Conservation (phyloP, 345 rosid species). For the Citrus inodora region DNA sequence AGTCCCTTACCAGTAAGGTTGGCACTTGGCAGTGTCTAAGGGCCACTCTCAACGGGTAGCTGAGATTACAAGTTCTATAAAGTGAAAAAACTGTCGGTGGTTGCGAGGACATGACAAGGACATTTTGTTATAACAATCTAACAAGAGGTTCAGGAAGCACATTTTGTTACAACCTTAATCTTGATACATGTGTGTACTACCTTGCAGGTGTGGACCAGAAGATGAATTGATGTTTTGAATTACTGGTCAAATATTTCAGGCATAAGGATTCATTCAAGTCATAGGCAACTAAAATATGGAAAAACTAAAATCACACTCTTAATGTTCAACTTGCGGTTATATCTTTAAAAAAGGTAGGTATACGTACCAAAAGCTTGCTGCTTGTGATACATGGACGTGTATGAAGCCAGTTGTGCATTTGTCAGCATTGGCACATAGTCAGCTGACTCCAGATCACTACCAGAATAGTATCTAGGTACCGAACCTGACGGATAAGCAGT, state of each 20-base stretch:
- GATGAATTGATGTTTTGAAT: background rate
- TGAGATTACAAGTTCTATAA: background rate
- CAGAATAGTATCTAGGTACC: slow-evolving; percentile 31
- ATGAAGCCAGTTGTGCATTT: slow-evolving; percentile 31
- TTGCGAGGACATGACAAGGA: background rate
- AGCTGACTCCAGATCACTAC: slow-evolving; percentile 48
- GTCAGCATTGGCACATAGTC: slow-evolving; percentile 38
- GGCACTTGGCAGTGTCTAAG: background rate
- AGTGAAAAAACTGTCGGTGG: background rate
- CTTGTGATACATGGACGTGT: slow-evolving; percentile 27
- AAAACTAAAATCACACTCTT: background rate
- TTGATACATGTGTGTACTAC: background rate
- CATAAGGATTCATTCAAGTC: background rate
- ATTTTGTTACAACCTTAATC: background rate
- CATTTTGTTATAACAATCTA: background rate
- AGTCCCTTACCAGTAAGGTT: background rate
- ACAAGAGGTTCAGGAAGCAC: background rate
- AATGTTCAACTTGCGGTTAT: background rate
- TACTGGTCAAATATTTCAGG: background rate
- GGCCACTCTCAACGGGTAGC: too few species aligned
- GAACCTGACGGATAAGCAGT: slow-evolving; percentile 13
- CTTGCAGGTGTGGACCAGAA: background rate
- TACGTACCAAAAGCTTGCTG: slow-evolving; percentile 36
- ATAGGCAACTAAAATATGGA: background rate
- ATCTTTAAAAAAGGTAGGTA: background rate